Evolutionary conservation across 306 rosid genomes (phyloP), one percentile per base, ranked within the genome.

Genomic region (Canavalia gladiata): DNA sequence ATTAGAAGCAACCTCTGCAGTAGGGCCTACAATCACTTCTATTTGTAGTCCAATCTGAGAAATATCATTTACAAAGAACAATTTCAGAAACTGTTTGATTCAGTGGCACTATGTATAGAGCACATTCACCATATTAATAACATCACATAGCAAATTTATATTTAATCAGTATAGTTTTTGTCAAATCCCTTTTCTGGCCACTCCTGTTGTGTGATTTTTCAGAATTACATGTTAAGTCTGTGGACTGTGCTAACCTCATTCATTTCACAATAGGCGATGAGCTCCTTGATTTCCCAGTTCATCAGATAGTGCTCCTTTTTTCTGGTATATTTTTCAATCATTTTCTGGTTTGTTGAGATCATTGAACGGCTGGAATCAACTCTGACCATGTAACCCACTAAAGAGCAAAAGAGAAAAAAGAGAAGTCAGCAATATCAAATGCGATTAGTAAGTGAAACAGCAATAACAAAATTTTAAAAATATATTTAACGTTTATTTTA

Each of bases 331-430:
- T 84, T 88, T 12, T 73, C 87, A 43, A 87, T 64, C 10, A 86
- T 73, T 82, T 47, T 91, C 42, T 77, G 39, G 81, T 77, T 92
- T 9, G 92, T 66, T 71, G 90, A 85, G 37, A 83, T 3, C 59
- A 88, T 58, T 9, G 87, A 85, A 76, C 25, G 25, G 0, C 62
- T 51, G 8, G 87, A 71, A 73, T 94, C 92, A 58, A 79, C 82
- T 42, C 69, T 83, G 54, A 78, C 73, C 86, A 81, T 88, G 90
- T 86, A 90, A 77, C 97, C 97, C 97, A 91, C 97, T 94, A 25
- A 2, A 74, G 6, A 70, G 11, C 1, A 58, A 47, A 80, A 6
- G 25, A 6, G 1, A 57, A 67, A 72, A 18, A 59, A 33, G 31
- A 13, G 68, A 80, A 78, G 72, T 39, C 42, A 33, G 68, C 80